These are phyloP conservation scores for Trichoderma virens DNA, from an alignment of 495 filamentous ascomycete genomes.

Conservation along the genomic window DNA sequence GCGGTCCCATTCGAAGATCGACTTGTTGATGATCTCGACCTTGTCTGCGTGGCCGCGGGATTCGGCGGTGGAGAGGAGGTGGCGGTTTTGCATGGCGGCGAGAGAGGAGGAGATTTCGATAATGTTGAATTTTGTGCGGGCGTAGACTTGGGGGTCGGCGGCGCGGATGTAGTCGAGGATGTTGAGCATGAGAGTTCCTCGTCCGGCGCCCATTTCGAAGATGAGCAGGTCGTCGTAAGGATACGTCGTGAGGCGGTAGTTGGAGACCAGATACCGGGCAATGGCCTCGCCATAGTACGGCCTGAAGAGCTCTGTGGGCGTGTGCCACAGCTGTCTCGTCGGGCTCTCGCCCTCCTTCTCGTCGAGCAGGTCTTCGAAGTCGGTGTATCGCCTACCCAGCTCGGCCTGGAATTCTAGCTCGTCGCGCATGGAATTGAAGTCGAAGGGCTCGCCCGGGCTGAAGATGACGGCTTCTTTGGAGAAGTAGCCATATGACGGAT, in stretches of 20 bases:
- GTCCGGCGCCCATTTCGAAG: slow-evolving; percentile 97
- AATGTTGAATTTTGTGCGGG: slow-evolving; percentile 85
- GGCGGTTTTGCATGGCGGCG: slow-evolving; percentile 65
- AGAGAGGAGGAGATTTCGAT: slow-evolving; percentile 87
- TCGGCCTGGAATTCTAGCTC: slow-evolving; percentile 72
- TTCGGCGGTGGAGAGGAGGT: slow-evolving; percentile 55
- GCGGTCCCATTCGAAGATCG: slow-evolving; percentile 87
- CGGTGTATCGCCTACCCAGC: slow-evolving; percentile 70
- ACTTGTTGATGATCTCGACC: slow-evolving; percentile 89
- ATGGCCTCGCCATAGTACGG: slow-evolving; percentile 97
- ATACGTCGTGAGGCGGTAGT: slow-evolving; percentile 90
- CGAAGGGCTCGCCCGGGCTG: slow-evolving; percentile 83
- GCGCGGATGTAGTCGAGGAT: slow-evolving; percentile 94
- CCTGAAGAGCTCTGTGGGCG: slow-evolving; percentile 91
- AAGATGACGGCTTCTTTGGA: slow-evolving; percentile 97
- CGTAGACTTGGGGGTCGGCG: slow-evolving; percentile 83
- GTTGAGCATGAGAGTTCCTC: slow-evolving; percentile 96
- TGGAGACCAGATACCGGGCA: slow-evolving; percentile 83
- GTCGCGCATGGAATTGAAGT: slow-evolving; percentile 73
- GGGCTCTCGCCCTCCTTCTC: slow-evolving; percentile 52
- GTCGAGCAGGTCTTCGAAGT: slow-evolving; percentile 87
- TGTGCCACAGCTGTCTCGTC: slow-evolving; percentile 94
- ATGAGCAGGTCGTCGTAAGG: slow-evolving; percentile 96
- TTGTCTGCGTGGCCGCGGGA: slow-evolving; percentile 68
- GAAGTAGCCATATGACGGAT: slow-evolving; percentile 96